Evolutionary conservation across 2,329 filamentous ascomycete genomes (phyloP), one percentile per base, ranked within the genome.

Genomic region (Fusarium camptoceras): DNA sequence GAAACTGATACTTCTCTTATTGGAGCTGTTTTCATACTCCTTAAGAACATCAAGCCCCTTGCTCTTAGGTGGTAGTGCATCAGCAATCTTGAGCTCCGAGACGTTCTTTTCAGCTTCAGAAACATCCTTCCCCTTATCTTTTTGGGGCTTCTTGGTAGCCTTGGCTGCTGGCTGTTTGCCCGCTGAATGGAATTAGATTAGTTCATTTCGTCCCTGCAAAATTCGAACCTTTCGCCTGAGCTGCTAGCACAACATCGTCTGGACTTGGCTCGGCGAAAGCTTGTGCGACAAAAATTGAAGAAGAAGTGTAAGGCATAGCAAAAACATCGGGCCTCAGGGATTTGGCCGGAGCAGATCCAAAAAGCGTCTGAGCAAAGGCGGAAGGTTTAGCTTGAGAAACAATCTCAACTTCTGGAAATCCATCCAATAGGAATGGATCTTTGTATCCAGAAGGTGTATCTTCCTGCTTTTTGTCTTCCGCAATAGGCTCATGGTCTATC

Each of bases 211-310:
- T 82, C 78, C 81, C 85, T 76, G 81, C 79, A 80, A 83, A 84
- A 77, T 83, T 86, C 89, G 90, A 92, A 94, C 92, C 91, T 93
- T 94, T 92, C 82, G 91, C 91, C 85, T 97, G 95, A 73, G 94
- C 95, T 79, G 91, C 89, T 68, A 94, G 86, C 75, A 98, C 92
- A 76, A 96, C 83, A 79, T 98, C 94, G 83, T 98, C 94, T 73
- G 94, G 94, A 81, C 94, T 98, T 58, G 95, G 94, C 78, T 89
- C 89, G 84, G 91, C 85, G 82, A 98, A 98, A 63, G 90, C 88
- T 76, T 89, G 83, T 76, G 84, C 77, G 81, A 84, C 77, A 78
- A 84, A 84, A 59, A 82, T 80, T 30, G 84, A 80, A 42, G 84
- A 84, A 16, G 81, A 80, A 72, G 84, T 80, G 64, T 88, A 88